Evolutionary conservation across 2,329 filamentous ascomycete genomes (phyloP).

Genomic region (Fusarium sp.): DNA sequence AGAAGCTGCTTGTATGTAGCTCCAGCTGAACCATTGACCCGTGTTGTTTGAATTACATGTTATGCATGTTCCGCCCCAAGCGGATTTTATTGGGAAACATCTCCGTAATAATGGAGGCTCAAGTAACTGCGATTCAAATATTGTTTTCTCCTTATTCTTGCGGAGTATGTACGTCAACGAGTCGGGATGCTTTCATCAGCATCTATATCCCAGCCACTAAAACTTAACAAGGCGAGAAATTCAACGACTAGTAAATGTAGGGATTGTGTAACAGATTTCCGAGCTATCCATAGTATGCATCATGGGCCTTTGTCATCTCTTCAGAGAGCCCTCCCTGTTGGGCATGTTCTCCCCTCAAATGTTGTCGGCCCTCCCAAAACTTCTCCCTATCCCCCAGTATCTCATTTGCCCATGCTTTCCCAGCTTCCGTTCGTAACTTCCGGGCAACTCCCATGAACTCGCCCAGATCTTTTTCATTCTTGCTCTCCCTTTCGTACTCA

Average conservation of each 20-base stretch:
- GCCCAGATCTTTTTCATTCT: conserved; percentile 75
- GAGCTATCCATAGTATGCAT: conserved; percentile 29
- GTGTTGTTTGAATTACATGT: not conserved
- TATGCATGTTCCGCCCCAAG: not conserved
- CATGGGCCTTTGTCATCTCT: conserved; percentile 34
- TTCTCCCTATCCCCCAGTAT: conserved; percentile 77
- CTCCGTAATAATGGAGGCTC: not conserved
- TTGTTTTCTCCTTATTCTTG: not conserved
- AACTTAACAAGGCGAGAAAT: no score
- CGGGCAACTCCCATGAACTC: conserved; percentile 85
- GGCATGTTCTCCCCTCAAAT: conserved; percentile 57
- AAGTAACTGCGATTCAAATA: not conserved
- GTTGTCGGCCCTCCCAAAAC: conserved; percentile 70
- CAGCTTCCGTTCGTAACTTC: conserved; percentile 78
- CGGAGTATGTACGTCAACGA: not conserved
- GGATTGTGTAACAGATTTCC: not conserved
- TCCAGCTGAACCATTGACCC: not conserved
- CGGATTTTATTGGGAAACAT: not conserved
- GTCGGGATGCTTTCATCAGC: not conserved
- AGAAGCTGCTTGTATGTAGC: not conserved
- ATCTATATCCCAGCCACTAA: not conserved
- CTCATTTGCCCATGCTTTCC: conserved; percentile 79
- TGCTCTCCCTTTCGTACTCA: conserved; percentile 84
- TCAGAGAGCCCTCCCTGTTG: conserved; percentile 50
- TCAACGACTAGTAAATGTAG: not conserved